Evolutionary conservation across 2,329 filamentous ascomycete species (phyloP).

Genomic region (Sporothrix protearum): DNA sequence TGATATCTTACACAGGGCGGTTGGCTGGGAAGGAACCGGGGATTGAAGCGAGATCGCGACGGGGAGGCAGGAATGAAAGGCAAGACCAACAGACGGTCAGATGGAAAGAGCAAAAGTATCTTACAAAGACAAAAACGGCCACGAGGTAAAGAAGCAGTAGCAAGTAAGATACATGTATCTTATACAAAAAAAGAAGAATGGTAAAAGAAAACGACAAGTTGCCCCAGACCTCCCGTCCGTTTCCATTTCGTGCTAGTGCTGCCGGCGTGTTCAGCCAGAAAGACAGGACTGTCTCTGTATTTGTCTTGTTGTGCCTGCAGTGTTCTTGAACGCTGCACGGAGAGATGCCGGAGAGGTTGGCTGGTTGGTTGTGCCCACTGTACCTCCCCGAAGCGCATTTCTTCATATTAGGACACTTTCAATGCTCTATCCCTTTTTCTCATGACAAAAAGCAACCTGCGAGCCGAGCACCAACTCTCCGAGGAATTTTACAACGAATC

Average conservation of each 20-base stretch:
- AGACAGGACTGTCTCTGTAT: background rate
- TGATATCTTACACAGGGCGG: background rate
- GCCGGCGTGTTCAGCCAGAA: conserved; percentile 11
- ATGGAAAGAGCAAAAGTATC: background rate
- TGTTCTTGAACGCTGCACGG: background rate
- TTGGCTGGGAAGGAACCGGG: conserved; percentile 1
- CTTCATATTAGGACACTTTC: background rate
- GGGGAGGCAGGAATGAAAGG: background rate
- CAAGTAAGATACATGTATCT: too few species aligned
- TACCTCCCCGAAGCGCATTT: background rate
- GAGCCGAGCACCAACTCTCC: background rate
- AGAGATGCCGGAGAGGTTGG: conserved; percentile 2
- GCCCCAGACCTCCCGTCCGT: conserved; percentile 12
- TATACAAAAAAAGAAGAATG: background rate
- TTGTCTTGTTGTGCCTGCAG: background rate
- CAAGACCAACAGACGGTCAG: background rate
- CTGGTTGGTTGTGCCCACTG: background rate
- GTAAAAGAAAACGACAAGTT: background rate
- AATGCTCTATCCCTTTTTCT: background rate
- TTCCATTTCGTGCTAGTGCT: conserved; percentile 9
- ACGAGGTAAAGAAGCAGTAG: background rate
- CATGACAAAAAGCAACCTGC: background rate
- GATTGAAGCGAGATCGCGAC: background rate
- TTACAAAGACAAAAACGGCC: background rate
- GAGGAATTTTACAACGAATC: too few species aligned